Percentiles rank a stretch among this genome's conserved stretches.
Conservation (phyloP, 257 asterid genomes). For the Gentiana dahurica region DNA sequence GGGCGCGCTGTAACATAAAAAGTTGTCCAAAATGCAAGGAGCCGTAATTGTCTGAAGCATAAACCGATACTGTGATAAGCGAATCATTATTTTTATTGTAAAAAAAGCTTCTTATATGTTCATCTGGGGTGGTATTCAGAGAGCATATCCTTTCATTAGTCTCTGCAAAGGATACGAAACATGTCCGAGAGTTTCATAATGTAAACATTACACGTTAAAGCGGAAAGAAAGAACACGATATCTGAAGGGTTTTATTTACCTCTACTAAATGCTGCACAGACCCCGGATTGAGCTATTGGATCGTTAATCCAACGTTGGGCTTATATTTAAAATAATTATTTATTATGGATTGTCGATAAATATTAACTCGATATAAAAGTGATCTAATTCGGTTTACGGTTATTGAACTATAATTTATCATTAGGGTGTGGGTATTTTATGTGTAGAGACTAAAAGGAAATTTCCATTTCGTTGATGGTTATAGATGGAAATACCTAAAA, state of each 20-base stretch:
- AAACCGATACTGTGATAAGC: slow-evolving; percentile 93
- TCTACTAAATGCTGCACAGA: slow-evolving; percentile 98
- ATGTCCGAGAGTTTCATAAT: slow-evolving; percentile 12
- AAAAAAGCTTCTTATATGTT: slow-evolving; percentile 94
- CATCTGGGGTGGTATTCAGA: slow-evolving; percentile 88
- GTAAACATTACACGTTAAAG: not conserved
- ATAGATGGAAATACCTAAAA: too few species aligned
- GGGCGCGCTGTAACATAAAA: slow-evolving; percentile 45
- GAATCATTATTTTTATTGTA: slow-evolving; percentile 98
- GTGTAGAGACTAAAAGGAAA: slow-evolving; percentile 6
- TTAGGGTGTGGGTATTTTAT: too few species aligned
- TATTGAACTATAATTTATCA: too few species aligned
- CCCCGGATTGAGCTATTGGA: slow-evolving; percentile 79
- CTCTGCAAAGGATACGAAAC: slow-evolving; percentile 47
- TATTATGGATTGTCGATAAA: too few species aligned
- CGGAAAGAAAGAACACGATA: not conserved
- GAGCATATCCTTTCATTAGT: slow-evolving; percentile 90
- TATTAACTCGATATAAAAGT: too few species aligned
- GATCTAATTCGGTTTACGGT: too few species aligned
- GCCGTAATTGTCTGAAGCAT: slow-evolving; percentile 84
- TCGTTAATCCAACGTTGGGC: too few species aligned
- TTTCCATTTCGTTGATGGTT: too few species aligned
- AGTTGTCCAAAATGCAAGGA: slow-evolving; percentile 10
- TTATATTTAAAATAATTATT: too few species aligned
- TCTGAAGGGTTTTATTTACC: slow-evolving; percentile 30